Percentiles rank a stretch among this genome's conserved stretches.
phyloP scores from a whole-genome alignment of 768 basidiomycete genomes.

The Paxillus rubicundulus region DNA sequence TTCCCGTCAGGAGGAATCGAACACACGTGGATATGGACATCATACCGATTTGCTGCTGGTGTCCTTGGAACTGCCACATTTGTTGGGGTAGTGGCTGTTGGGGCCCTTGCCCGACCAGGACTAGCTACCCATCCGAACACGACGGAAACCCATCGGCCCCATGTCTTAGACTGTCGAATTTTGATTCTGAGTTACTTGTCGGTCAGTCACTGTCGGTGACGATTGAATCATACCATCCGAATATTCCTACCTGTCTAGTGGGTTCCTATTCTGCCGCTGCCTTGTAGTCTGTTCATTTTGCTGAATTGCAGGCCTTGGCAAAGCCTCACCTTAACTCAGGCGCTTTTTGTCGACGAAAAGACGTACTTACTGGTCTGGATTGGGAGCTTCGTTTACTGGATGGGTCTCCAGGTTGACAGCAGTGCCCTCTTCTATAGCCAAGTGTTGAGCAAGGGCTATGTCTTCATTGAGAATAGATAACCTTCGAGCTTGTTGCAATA shows the following conservation, averaged over 20 bases:
- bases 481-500: constrained; percentile 23
- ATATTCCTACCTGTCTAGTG: constrained; percentile 8
- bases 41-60: constrained; percentile 13
- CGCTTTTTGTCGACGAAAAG: neutral
- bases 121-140: constrained; percentile 1
- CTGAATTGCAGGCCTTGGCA: constrained; percentile 1
- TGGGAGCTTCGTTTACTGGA: neutral
- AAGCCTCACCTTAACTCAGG: constrained; percentile 1
- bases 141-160: constrained; percentile 19
- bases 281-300: neutral
- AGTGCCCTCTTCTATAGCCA: constrained; percentile 12
- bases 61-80: neutral
- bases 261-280: neutral
- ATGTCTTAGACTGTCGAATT: constrained; percentile 3
- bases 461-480: constrained; percentile 20
- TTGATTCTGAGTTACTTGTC: neutral
- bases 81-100: neutral
- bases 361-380: constrained; percentile 1
- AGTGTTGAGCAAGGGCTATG: constrained; percentile 16
- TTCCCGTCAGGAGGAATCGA: neutral
- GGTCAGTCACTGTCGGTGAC: neutral
- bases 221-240: neutral
- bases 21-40: neutral
- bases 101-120: neutral
- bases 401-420: neutral